A percentile compares a stretch with the other conserved stretches of the same genome.
Conservation (phyloP, 768 basidiomycete species). For the Gymnopilus dilepis region DNA sequence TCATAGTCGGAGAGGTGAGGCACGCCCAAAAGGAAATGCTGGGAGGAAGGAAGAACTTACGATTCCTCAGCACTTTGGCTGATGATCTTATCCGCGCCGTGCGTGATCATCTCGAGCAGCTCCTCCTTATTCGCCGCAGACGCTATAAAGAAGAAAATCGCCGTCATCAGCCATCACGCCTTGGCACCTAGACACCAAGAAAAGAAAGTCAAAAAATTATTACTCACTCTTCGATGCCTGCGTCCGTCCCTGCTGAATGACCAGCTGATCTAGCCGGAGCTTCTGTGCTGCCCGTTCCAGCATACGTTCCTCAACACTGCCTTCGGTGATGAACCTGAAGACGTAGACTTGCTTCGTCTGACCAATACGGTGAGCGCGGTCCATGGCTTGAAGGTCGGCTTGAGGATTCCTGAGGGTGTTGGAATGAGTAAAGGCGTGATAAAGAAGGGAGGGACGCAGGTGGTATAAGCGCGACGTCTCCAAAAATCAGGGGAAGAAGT, state of each 20-base stretch:
- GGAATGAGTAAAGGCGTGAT: too few relatives aligned
- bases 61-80: constrained; percentile 61
- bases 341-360: constrained; percentile 98
- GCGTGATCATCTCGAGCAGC: constrained; percentile 96
- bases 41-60: constrained; percentile 45
- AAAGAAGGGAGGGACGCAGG: not conserved
- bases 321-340: constrained; percentile 95
- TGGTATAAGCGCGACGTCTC: not conserved
- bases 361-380: constrained; percentile 94
- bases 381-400: constrained; percentile 98
- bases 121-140: constrained; percentile 91
- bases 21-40: not conserved
- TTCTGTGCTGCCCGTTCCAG: constrained; percentile 96
- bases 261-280: constrained; percentile 91
- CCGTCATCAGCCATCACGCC: constrained; percentile 3
- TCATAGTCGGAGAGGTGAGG: not conserved
- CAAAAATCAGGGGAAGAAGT: not conserved
- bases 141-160: constrained; percentile 47
- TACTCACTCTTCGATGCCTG: constrained; percentile 75
- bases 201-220: constrained; percentile 3
- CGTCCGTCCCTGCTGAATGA: constrained; percentile 94
- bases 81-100: constrained; percentile 97
- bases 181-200: not conserved
- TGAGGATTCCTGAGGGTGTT: constrained; percentile 85
- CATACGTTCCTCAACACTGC: constrained; percentile 95